Conservation (phyloP, 2,329 filamentous ascomycete genomes). For the Xylaria sp. region DNA sequence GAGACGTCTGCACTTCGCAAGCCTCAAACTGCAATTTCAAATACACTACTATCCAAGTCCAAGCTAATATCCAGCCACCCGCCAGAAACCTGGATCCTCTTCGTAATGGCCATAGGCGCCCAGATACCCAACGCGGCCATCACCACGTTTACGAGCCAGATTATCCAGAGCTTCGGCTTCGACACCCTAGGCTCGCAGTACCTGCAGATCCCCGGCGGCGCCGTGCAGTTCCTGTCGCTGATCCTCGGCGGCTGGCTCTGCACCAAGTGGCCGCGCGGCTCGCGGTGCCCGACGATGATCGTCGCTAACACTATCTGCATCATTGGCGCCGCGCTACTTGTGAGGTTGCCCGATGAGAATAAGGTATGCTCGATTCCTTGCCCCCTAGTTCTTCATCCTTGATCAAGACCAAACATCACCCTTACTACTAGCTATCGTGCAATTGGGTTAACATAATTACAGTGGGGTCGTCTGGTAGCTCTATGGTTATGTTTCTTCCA, state of each 20-base stretch:
- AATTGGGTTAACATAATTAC: background rate
- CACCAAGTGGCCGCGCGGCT: conserved; percentile 59
- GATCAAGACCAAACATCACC: background rate
- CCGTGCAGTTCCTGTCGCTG: conserved; percentile 64
- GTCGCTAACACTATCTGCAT: conserved; percentile 66
- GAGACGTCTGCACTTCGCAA: background rate
- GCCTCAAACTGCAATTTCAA: background rate
- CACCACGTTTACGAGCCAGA: conserved; percentile 54
- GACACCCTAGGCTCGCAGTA: conserved; percentile 63
- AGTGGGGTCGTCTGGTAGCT: conserved; percentile 65
- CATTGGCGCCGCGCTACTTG: conserved; percentile 60
- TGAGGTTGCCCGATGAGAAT: conserved; percentile 59
- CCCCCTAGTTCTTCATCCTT: background rate
- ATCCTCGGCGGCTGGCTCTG: conserved; percentile 62
- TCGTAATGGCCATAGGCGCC: conserved; percentile 62
- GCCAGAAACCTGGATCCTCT: conserved; percentile 64
- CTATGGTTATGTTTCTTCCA: conserved; percentile 60
- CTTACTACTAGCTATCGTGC: background rate
- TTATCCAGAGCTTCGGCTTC: conserved; percentile 49
- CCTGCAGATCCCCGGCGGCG: conserved; percentile 69
- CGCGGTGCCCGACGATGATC: conserved; percentile 65
- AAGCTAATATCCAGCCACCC: conserved; percentile 31
- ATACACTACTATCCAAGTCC: background rate
- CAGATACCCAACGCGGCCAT: conserved; percentile 67
- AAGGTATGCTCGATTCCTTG: conserved; percentile 48